phyloP scores from a whole-genome alignment of 139 green algal genomes.

The Volvox africanus region DNA sequence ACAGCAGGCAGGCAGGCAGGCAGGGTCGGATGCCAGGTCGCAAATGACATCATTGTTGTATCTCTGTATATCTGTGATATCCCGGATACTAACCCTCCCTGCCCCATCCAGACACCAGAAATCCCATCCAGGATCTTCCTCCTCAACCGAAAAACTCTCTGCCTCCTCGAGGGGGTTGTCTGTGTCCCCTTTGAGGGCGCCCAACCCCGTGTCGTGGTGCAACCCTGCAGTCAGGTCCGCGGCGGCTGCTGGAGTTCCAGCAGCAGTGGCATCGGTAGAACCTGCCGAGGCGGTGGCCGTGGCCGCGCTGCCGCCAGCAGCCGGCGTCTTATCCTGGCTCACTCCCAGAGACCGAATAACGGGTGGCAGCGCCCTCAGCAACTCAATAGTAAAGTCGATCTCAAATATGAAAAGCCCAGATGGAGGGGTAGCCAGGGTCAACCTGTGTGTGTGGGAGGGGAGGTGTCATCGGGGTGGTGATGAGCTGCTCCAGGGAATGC shows the following conservation, averaged over 20 bases:
- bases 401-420: conserved; percentile 39
- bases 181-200: neutral
- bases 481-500: too few species aligned
- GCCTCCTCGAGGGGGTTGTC: too few species aligned
- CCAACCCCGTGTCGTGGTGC: neutral
- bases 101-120: too few species aligned
- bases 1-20: too few species aligned
- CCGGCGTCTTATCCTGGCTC: neutral
- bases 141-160: neutral
- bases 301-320: neutral
- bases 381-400: conserved; percentile 63
- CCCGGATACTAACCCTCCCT: too few species aligned
- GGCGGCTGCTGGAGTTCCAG: neutral
- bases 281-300: neutral
- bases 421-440: conserved; percentile 14
- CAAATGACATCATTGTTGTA: too few species aligned
- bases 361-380: conserved; percentile 45
- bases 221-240: neutral
- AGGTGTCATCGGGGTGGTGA: too few species aligned
- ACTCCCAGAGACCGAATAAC: neutral
- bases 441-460: neutral
- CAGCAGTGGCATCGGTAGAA: neutral
- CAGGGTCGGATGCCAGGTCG: too few species aligned
- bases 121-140: too few species aligned
- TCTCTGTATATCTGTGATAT: too few species aligned